Evolutionary conservation across 345 rosid genomes (phyloP).

Genomic region (Eucalyptus tenuipes): DNA sequence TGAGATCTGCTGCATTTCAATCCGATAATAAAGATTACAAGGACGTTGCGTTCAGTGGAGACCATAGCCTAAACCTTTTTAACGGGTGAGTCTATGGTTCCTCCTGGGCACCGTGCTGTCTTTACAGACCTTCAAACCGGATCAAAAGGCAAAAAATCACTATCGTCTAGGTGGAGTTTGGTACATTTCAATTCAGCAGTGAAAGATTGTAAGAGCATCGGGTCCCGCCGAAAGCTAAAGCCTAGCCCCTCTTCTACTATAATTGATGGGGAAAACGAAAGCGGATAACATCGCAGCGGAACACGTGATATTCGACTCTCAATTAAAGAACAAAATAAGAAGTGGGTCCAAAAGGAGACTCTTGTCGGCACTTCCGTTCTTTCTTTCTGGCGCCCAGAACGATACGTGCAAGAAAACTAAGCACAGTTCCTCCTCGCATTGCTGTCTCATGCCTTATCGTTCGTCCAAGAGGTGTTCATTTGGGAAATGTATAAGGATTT

Average conservation of each 20-base stretch:
- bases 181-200: not conserved
- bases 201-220: rapidly evolving
- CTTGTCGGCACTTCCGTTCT: not conserved
- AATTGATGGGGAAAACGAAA: not conserved
- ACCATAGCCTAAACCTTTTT: not conserved
- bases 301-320: not conserved
- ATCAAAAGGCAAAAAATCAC: not conserved
- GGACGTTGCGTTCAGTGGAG: not conserved
- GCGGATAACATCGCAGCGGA: not conserved
- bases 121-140: rapidly evolving
- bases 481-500: not conserved
- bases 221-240: not conserved
- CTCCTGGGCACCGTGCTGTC: not conserved
- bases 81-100: not conserved
- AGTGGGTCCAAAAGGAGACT: not conserved
- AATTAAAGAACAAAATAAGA: not conserved
- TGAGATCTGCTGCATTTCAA: not conserved
- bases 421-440: not conserved
- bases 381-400: not conserved
- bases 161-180: rapidly evolving
- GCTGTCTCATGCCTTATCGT: not conserved
- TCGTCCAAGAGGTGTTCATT: not conserved
- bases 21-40: not conserved
- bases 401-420: not conserved
- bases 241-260: not conserved